phyloP scores from a whole-genome alignment of 2,329 filamentous ascomycete species.

The Nothophaeocryptopus gaeumannii region DNA sequence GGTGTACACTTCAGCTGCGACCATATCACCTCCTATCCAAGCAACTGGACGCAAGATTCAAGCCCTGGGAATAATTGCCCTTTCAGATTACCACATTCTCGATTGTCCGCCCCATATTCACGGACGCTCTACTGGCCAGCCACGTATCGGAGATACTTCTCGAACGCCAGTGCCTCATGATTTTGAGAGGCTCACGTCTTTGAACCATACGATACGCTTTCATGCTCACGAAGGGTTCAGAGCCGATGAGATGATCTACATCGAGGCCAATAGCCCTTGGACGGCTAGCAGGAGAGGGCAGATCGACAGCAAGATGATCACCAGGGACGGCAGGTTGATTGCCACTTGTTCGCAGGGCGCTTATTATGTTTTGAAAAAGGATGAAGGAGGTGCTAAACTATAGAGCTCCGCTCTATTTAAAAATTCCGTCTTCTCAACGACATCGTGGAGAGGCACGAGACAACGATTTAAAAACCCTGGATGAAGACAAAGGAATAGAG shows the following conservation, averaged over 20 bases:
- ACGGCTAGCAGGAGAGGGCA: slow-evolving; percentile 68
- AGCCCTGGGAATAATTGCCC: slow-evolving; percentile 15
- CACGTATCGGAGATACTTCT: slow-evolving; percentile 7
- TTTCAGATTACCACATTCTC: slow-evolving; percentile 21
- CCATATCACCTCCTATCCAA: slow-evolving; percentile 7
- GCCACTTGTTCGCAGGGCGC: slow-evolving; percentile 75
- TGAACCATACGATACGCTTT: slow-evolving; percentile 57
- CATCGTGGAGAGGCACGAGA: slow-evolving; percentile 11
- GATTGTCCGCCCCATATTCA: slow-evolving; percentile 17
- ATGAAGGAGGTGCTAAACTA: slow-evolving; percentile 7
- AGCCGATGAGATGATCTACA: slow-evolving; percentile 66
- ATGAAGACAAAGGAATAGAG: slow-evolving; percentile 15
- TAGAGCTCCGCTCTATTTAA: slow-evolving; percentile 5
- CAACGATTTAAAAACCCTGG: slow-evolving; percentile 12
- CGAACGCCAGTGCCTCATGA: slow-evolving; percentile 4
- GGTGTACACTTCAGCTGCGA: slow-evolving; percentile 14
- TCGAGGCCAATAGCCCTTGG: slow-evolving; percentile 74
- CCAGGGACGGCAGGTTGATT: slow-evolving; percentile 65
- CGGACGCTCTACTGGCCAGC: slow-evolving; percentile 5
- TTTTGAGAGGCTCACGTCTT: slow-evolving; percentile 12
- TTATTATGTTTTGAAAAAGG: slow-evolving; percentile 17
- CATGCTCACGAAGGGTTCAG: slow-evolving; percentile 44
- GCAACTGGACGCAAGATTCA: slow-evolving; percentile 4
- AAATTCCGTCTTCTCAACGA: slow-evolving; percentile 2
- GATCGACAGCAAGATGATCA: slow-evolving; percentile 68